Conservation (phyloP, 306 rosid genomes). For the Trichosanthes cucumerina region DNA sequence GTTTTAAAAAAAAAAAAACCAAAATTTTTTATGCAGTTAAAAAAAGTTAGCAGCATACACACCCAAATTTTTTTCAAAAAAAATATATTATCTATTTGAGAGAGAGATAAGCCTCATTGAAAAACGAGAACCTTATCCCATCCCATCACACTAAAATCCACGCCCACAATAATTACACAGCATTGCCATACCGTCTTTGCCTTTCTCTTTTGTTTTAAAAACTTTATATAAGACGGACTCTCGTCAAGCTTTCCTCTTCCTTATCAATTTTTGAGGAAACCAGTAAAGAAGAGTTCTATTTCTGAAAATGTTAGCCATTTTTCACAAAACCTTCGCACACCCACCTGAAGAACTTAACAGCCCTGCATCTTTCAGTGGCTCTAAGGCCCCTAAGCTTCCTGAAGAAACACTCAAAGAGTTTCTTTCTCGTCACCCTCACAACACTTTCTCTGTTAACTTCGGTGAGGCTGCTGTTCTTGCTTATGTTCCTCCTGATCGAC, state of each 20-base stretch:
- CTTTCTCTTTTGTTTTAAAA: background rate
- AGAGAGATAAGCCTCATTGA: slow-evolving; percentile 15
- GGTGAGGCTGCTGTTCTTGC: slow-evolving; percentile 78
- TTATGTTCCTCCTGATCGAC: slow-evolving; percentile 41
- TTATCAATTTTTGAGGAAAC: background rate
- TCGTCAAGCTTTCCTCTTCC: background rate
- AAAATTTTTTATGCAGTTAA: too few relatives aligned
- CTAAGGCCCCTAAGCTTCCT: slow-evolving; percentile 74
- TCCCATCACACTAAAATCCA: slow-evolving; percentile 25
- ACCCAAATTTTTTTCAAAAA: too few relatives aligned
- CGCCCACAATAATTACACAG: slow-evolving; percentile 19
- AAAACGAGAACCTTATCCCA: slow-evolving; percentile 41
- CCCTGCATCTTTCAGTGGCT: slow-evolving; percentile 65
- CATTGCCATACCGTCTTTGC: background rate
- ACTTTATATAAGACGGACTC: background rate
- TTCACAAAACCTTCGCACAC: slow-evolving; percentile 78
- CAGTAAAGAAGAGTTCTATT: too few relatives aligned
- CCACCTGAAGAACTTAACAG: slow-evolving; percentile 95
- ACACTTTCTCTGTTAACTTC: slow-evolving; percentile 60
- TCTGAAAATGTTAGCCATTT: slow-evolving; percentile 65
- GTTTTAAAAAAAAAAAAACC: too few relatives aligned
- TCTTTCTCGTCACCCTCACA: slow-evolving; percentile 53
- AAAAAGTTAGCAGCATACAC: too few relatives aligned
- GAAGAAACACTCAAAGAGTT: slow-evolving; percentile 67
- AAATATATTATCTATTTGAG: background rate